phyloP scores from a whole-genome alignment of 805 yeast genomes.

The Wickerhamiella azyma region DNA sequence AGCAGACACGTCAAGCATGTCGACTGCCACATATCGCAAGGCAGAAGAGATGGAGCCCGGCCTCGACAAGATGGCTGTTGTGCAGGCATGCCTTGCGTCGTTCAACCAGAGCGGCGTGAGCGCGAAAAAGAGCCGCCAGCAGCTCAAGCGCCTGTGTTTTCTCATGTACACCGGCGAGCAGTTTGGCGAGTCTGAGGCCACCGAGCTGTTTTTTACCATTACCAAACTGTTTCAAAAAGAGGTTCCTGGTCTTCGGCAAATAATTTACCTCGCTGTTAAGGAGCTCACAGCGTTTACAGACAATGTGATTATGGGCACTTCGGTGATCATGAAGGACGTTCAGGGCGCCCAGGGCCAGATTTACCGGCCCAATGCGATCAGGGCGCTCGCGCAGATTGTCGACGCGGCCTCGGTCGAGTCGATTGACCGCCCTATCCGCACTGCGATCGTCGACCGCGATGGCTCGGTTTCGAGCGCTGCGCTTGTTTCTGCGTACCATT shows the following conservation, averaged over 20 bases:
- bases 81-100: constrained; percentile 85
- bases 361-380: constrained; percentile 87
- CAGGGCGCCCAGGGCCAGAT: constrained; percentile 67
- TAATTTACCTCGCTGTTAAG: constrained; percentile 86
- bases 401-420: constrained; percentile 79
- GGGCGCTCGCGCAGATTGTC: constrained; percentile 79
- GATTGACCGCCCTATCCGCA: constrained; percentile 82
- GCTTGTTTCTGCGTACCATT: constrained; percentile 75
- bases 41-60: constrained; percentile 62
- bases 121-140: constrained; percentile 70
- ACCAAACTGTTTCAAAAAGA: constrained; percentile 91
- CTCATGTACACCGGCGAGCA: constrained; percentile 74
- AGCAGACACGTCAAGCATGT: constrained; percentile 38
- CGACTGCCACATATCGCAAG: constrained; percentile 71
- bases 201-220: constrained; percentile 82
- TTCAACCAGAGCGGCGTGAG: constrained; percentile 86
- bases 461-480: constrained; percentile 91
- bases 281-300: constrained; percentile 74
- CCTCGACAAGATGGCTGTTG: constrained; percentile 94
- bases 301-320: constrained; percentile 93
- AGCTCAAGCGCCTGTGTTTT: constrained; percentile 72
- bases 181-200: constrained; percentile 80
- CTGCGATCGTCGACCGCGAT: constrained; percentile 81
- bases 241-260: constrained; percentile 74
- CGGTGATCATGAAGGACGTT: constrained; percentile 95